Base-by-base conservation (phyloP, 306 rosid species). In the Purshia tridentata region DNA sequence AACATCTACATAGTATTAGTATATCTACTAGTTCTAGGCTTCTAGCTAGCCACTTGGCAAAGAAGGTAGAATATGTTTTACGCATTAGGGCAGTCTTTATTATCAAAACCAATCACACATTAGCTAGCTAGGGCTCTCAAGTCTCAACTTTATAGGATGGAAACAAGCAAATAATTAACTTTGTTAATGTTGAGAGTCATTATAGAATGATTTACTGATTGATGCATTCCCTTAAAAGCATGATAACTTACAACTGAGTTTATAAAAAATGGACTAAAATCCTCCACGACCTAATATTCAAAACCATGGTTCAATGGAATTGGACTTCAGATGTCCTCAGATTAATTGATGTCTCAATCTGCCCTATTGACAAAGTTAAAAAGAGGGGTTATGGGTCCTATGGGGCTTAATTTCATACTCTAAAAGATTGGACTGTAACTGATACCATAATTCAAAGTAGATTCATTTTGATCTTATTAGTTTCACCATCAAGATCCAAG, bases 391-490 rank as follows among this genome's bases (percentile, higher is more conserved):
- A 53, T 68, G 83, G 84, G 79, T 53, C 84, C 80, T 81, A 9
- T 76, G 56, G 46, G 39, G 67, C 50, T 72, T 49, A 51, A 55
- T 40, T 70, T 69, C 20, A 54, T 29, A 10, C 13, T 42, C 63
- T 20, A 8, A 42, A n/a, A 18, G 9, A 12, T 18, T 18, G 6
- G 87, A 88, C 46, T 71, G 83, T 37, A 74, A 84, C 78, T 51
- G 20, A 77, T 81, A 81, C 82, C 88, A 66, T 69, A 89, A 77
- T 56, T 62, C 54, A 48, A 18, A 53, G 20, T 9, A 70, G 69
- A 53, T 44, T 72, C 70, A 23, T 6, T 53, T 66, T 23, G 19
- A 47, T 54, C 48, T 42, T 65, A 57, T 68, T 53, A 69, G 46
- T 64, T 65, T 76, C 81, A 84, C 72, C 54, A 2, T 55, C 69